Evolutionary conservation across 805 yeast genomes (phyloP), one percentile per base, ranked within the genome.

Genomic region (Metschnikowia drakensbergensis): DNA sequence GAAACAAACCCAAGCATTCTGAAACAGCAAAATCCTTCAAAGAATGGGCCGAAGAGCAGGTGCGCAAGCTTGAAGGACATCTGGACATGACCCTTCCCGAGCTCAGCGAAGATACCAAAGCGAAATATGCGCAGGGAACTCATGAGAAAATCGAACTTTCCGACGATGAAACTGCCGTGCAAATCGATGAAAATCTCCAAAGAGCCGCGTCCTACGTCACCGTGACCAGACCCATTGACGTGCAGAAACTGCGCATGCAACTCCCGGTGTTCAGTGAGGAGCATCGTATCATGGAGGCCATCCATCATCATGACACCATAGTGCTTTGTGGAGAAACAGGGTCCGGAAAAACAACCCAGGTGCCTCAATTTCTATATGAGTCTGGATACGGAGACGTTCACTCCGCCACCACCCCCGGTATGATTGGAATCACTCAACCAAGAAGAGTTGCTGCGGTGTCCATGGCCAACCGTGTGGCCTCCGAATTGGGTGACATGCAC

Each of bases 311-410:
- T 61, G 97, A 91, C 59, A 86, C 92, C 51, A 82, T 91, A 0
- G 84, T 94, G 10, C 76, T 94, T 26, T 92, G 97, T 71, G 99
- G 99, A 75, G 98, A 91, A 59, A 94, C 99, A 0, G 99, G 99
- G 58, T 90, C 97, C 2, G 99, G 99, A 68, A 94, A 94, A 65
- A 94, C 99, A 1, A 94, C 99, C 0, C 99, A 94, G 68, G 91
- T 94, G 4, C 99, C 99, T 0, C 99, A 94, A 64, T 94, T 94
- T 60, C 68, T 94, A 39, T 89, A 83, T 61, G 99, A 94, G 67
- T 81, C 96, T 0, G 98, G 98, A 1, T 92, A 85, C 62, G 97
- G 97, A 4, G 75, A 76, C 6, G 70, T 81, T 5, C 81, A 81
- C 6, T 80, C 82, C 9, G 62, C 66, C 17, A 46, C 58, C 11